A percentile compares a stretch with the other conserved stretches of the same genome.
phyloP scores from a whole-genome alignment of 2,329 filamentous ascomycete species.

The Aspergillus glaucus region DNA sequence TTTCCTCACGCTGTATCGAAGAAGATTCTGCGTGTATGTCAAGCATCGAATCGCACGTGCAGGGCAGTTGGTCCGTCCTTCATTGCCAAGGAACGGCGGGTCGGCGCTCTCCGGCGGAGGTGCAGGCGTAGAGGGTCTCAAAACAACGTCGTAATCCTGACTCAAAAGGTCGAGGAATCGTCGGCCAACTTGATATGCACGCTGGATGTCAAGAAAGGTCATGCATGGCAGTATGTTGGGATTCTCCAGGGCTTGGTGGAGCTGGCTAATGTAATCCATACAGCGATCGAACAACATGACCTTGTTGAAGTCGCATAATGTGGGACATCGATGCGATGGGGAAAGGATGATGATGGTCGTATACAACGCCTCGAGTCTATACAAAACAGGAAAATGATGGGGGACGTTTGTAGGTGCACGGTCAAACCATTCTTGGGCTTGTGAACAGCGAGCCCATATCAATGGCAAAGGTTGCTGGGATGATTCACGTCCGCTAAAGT shows the following conservation, averaged over 20 bases:
- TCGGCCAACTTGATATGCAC: slow-evolving; percentile 64
- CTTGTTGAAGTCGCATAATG: slow-evolving; percentile 67
- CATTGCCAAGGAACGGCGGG: slow-evolving; percentile 24
- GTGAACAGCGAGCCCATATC: slow-evolving; percentile 35
- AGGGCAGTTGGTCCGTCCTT: slow-evolving; percentile 29
- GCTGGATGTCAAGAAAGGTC: slow-evolving; percentile 80
- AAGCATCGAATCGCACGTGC: slow-evolving; percentile 29
- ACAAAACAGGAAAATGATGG: slow-evolving; percentile 63
- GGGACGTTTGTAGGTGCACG: slow-evolving; percentile 63
- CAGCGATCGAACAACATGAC: slow-evolving; percentile 79
- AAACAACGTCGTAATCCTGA: slow-evolving; percentile 45
- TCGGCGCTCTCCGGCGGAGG: slow-evolving; percentile 24
- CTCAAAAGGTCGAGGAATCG: slow-evolving; percentile 53
- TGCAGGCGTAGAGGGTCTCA: slow-evolving; percentile 25
- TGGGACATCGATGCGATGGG: slow-evolving; percentile 65
- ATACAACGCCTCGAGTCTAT: slow-evolving; percentile 83
- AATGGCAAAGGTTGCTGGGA: slow-evolving; percentile 56
- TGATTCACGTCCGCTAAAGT: slow-evolving; percentile 67
- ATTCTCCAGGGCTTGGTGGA: slow-evolving; percentile 61
- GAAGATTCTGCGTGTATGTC: slow-evolving; percentile 24
- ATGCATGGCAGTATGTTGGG: slow-evolving; percentile 60
- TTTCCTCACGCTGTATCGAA: slow-evolving; percentile 27
- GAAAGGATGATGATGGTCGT: slow-evolving; percentile 86
- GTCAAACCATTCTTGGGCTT: slow-evolving; percentile 73
- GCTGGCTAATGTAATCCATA: slow-evolving; percentile 70